Percentiles rank a stretch among this genome's conserved stretches.
phyloP scores from a whole-genome alignment of 2,329 filamentous ascomycete species.

The Botrytis fabae region DNA sequence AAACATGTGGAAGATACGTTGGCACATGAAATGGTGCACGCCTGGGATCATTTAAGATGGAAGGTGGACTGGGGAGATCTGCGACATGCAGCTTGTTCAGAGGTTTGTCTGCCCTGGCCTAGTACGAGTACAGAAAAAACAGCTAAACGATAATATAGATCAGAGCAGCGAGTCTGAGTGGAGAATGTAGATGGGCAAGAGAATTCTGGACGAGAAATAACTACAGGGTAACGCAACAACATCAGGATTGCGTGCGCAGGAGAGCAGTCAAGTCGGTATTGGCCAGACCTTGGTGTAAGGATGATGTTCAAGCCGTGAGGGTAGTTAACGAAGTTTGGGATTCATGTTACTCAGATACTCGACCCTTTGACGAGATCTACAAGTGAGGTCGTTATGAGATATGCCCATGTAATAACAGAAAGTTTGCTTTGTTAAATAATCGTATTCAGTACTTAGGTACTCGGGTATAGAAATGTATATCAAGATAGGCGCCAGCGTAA shows the following conservation, averaged over 20 bases:
- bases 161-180: conserved; percentile 85
- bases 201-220: conserved; percentile 85
- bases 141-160: conserved; percentile 58
- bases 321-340: conserved; percentile 99
- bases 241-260: conserved; percentile 86
- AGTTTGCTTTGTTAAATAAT: conserved; percentile 13
- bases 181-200: conserved; percentile 86
- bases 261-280: conserved; percentile 79
- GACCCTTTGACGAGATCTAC: conserved; percentile 97
- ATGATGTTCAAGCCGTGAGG: conserved; percentile 81
- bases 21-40: conserved; percentile 97
- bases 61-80: conserved; percentile 83
- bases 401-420: conserved; percentile 16
- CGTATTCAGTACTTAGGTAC: conserved; percentile 20
- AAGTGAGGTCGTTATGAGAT: conserved; percentile 50
- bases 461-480: conserved; percentile 27
- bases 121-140: neutral
- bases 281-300: conserved; percentile 75
- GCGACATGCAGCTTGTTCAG: conserved; percentile 88
- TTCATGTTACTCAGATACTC: conserved; percentile 89
- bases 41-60: conserved; percentile 89
- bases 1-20: conserved; percentile 90
- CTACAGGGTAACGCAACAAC: conserved; percentile 86
- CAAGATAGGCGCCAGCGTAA: conserved; percentile 39
- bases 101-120: conserved; percentile 57